Evolutionary conservation across 2,329 filamentous ascomycete genomes (phyloP), one percentile per base, ranked within the genome.

Genomic region (Sphaerulina populicola): DNA sequence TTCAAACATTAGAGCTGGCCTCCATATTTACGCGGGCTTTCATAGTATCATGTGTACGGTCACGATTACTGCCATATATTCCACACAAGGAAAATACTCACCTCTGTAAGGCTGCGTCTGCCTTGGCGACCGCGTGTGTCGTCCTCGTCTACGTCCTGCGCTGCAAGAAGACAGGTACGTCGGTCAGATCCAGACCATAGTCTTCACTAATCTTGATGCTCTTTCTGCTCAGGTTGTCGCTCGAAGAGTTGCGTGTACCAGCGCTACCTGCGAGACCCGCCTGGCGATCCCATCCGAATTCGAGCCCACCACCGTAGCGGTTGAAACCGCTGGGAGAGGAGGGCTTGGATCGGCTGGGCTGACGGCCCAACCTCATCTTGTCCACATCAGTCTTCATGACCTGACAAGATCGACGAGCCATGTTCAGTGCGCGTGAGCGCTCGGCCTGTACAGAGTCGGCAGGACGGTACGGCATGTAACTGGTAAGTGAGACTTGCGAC

Each of bases 181-280:
- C 69, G 39, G 67, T 69, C 51, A 71, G 53, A 59, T 70, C 68
- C 29, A 71, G 42, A 2, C 68, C 68, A 53, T 60, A 69, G 9
- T 61, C 59, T 54, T 64, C 59, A 12, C 60, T 62, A 49, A 66
- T 58, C 47, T 61, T 55, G n/a, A 63, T 53, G 40, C 68, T 65
- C 58, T 68, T 70, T 44, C 66, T 55, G 14, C 62, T 60, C 30
- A 59, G 60, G 33, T 54, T 60, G 43, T 57, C 59, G 9, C 48
- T 56, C 14, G 52, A 55, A 41, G 39, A 57, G 8, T 49, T 55
- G 30, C 66, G 54, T 10, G 66, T 69, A 1, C 69, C 69, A 2
- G 69, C 69, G 51, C 64, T 68, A 18, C 68, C 68, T 7, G 57
- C 58, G 29, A 69, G 64, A 3, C 68, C 68, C 6, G 49, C 52